phyloP scores from a whole-genome alignment of 78 protist species.

The Anaeramoeba flamelloides region DNA sequence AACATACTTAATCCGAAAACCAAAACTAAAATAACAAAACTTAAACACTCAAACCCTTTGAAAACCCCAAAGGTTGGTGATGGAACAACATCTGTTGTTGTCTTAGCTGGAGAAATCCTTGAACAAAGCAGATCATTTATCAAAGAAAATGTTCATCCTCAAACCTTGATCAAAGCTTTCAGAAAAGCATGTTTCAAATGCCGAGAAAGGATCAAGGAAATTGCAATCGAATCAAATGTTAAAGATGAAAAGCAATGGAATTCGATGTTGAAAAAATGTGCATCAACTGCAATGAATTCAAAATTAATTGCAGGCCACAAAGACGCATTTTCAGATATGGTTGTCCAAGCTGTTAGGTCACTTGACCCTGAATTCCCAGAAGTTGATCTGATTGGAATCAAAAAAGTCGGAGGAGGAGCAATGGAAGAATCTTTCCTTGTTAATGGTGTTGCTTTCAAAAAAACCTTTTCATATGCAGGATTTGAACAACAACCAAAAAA shows the following conservation, averaged over 20 bases:
- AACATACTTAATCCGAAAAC: no score
- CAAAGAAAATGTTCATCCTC: slow-evolving; percentile 95
- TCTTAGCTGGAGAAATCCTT: slow-evolving; percentile 88
- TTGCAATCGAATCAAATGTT: no score
- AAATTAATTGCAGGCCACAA: slow-evolving; percentile 68
- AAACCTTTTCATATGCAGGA: slow-evolving; percentile 97
- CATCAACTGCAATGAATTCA: slow-evolving; percentile 86
- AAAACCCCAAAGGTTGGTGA: slow-evolving; percentile 98
- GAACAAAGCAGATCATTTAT: slow-evolving; percentile 78
- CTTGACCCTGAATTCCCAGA: slow-evolving; percentile 52
- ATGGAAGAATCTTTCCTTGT: slow-evolving; percentile 76
- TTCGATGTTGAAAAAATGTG: no score
- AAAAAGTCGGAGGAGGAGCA: slow-evolving; percentile 87
- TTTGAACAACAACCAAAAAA: slow-evolving; percentile 97
- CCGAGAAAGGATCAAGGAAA: no score
- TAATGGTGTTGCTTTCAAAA: slow-evolving; percentile 98
- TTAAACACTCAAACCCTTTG: no score
- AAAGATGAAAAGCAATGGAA: no score
- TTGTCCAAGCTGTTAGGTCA: slow-evolving; percentile 65
- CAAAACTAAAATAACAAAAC: no score
- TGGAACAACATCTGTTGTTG: slow-evolving; percentile 97
- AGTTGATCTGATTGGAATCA: slow-evolving; percentile 86
- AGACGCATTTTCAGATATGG: slow-evolving; percentile 81
- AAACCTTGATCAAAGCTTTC: slow-evolving; percentile 69
- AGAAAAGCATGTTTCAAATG: slow-evolving; percentile 54